These are phyloP conservation scores for Volvox carteri DNA, from an alignment of 163 green algal genomes.

Conservation along the genomic window DNA sequence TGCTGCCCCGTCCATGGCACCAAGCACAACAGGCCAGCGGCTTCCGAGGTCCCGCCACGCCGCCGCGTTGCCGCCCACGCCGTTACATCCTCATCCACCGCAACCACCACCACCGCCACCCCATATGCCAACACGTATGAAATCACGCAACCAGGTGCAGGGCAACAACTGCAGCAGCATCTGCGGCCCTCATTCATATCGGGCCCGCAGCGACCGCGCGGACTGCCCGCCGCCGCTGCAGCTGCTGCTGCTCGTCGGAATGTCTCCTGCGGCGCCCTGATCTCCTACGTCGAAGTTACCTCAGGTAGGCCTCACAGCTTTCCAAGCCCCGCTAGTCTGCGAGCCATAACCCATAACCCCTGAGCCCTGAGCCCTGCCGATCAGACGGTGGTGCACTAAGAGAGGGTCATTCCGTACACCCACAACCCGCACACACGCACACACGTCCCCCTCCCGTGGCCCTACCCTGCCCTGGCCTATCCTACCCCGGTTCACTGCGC, in stretches of 20 bases:
- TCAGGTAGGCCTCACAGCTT: not conserved
- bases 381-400: too few species aligned
- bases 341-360: not conserved
- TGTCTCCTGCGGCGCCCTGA: constrained; percentile 8
- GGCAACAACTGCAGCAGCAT: not conserved
- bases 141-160: not conserved
- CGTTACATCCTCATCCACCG: not conserved
- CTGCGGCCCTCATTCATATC: not conserved
- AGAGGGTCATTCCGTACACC: too few species aligned
- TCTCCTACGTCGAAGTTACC: constrained; percentile 46
- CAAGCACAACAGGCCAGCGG: not conserved
- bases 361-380: not conserved
- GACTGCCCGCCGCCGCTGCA: too few species aligned
- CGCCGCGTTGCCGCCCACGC: too few species aligned
- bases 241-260: not conserved
- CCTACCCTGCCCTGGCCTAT: too few species aligned
- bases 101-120: not conserved
- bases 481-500: too few species aligned
- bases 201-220: not conserved
- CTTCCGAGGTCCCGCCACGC: not conserved
- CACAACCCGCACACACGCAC: too few species aligned
- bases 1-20: not conserved
- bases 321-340: not conserved
- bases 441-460: too few species aligned
- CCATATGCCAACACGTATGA: not conserved